phyloP scores from a whole-genome alignment of 805 yeast genomes.

The Ogataea angusta region DNA sequence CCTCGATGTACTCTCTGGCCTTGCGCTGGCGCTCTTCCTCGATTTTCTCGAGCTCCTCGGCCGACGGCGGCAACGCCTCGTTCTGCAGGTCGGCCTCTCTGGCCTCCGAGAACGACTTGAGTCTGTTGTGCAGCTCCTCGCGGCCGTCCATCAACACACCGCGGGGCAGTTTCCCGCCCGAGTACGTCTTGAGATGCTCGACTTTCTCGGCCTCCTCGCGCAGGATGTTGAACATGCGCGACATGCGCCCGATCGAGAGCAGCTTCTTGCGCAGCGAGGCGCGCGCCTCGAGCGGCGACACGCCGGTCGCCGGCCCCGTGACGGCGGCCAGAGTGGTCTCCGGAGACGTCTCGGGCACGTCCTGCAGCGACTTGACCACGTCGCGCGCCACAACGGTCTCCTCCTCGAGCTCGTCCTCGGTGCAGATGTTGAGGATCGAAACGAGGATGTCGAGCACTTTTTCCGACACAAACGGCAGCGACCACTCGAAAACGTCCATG shows the following conservation, averaged over 20 bases:
- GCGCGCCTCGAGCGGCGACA: constrained; percentile 31
- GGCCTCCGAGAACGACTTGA: constrained; percentile 79
- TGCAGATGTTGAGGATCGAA: constrained; percentile 84
- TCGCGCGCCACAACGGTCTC: constrained; percentile 51
- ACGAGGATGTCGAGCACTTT: constrained; percentile 91
- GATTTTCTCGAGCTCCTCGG: constrained; percentile 48
- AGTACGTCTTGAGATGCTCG: constrained; percentile 66
- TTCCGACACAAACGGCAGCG: constrained; percentile 94
- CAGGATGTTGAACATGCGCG: constrained; percentile 85
- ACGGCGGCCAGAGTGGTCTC: constrained; percentile 28
- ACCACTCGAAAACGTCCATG: constrained; percentile 97
- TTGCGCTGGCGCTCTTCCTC: constrained; percentile 46
- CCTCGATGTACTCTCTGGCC: constrained; percentile 36
- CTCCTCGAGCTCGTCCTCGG: constrained; percentile 86
- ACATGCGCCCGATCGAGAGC: constrained; percentile 87
- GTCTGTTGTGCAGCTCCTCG: constrained; percentile 69
- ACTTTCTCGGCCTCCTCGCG: constrained; percentile 88
- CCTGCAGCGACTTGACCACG: constrained; percentile 32
- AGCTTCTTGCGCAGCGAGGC: constrained; percentile 70
- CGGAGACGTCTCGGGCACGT: constrained; percentile 21
- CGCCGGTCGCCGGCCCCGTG: constrained; percentile 2
- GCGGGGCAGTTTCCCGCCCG: constrained; percentile 79
- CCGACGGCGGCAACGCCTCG: constrained; percentile 84
- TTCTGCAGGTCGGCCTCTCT: constrained; percentile 72
- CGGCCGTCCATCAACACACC: constrained; percentile 82